These are phyloP conservation scores for Dinochytrium kinnereticum DNA, from an alignment of 371 early-diverging fungal genomes.

Conservation along the genomic window DNA sequence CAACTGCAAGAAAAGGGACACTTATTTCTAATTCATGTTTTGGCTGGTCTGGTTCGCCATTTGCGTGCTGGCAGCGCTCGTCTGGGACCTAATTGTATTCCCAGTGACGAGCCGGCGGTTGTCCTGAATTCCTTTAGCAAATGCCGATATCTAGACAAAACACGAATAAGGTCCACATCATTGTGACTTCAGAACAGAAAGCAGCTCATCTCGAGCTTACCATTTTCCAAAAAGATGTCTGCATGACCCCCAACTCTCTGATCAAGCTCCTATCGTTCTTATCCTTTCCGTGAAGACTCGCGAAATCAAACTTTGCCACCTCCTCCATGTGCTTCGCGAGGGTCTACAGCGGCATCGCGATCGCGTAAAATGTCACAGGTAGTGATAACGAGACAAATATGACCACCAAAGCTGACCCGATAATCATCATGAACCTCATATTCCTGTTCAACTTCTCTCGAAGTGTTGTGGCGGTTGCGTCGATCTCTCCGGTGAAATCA, in stretches of 20 bases:
- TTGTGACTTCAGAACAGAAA: too few relatives aligned
- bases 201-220: too few relatives aligned
- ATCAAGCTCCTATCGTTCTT: slow-evolving; percentile 1
- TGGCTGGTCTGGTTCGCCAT: too few relatives aligned
- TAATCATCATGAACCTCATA: not conserved
- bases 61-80: too few relatives aligned
- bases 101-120: slow-evolving; percentile 1
- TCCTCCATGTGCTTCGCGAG: slow-evolving; percentile 20
- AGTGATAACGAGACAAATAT: not conserved
- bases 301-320: slow-evolving; percentile 10
- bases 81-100: too few relatives aligned
- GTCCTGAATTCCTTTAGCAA: slow-evolving; percentile 4
- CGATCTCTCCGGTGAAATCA: slow-evolving; percentile 11
- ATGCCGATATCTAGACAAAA: not conserved
- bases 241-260: slow-evolving; percentile 8
- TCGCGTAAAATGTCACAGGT: not conserved
- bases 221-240: slow-evolving; percentile 17
- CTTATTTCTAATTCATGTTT: too few relatives aligned
- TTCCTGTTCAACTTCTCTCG: not conserved
- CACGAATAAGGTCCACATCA: too few relatives aligned
- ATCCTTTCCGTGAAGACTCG: not conserved
- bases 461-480: not conserved
- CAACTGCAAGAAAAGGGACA: too few relatives aligned
- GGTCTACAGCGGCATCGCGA: not conserved
- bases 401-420: not conserved